Base-by-base conservation (phyloP, 2,329 filamentous ascomycete genomes). In the Acrocalymma vagum region DNA sequence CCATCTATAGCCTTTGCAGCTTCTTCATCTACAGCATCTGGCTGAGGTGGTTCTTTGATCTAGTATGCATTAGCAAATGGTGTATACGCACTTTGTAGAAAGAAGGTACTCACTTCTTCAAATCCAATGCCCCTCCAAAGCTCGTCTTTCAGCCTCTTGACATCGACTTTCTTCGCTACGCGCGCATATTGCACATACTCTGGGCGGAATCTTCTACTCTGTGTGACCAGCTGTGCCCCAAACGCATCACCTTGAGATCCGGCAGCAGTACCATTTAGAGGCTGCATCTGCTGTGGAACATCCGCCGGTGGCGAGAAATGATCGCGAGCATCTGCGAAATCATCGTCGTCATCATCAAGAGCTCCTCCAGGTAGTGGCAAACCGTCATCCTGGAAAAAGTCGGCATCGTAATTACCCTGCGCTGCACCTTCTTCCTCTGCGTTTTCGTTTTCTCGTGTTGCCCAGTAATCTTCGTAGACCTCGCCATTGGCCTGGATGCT, bases 381-480 rank as follows among this genome's bases (percentile, higher is more conserved):
- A 2, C 81, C 86, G 56, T 93, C 89, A 61, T 97, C 94, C 60
- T 94, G 87, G 76, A 97, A 99, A 80, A 97, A 99, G 70, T 97
- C 88, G 44, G 94, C 93, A 67, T 97, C 91, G 70, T 97, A 99
- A 63, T 95, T 86, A 46, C 92, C 92, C 55, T 83, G 78, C 3
- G 80, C 69, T 2, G 73, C 79, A 3, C 76, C 80, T 29, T 84
- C 83, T 16, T 86, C 85, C 34, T 76, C 50, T 65, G 59, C 52
- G 3, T 67, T 63, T 25, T 67, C 58, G 22, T 55, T 53, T 18
- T 64, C 52, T 53, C 67, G 59, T 63, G 82, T 80, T 5, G 94
- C 94, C 91, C 94, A 99, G 74, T 95, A 97, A 14, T 88, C 92
- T 72, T 96, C 93, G 62, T 97, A 90, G 77, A 96, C 89, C 45